Evolutionary conservation across 495 filamentous ascomycete genomes (phyloP).

Genomic region (Rhypophila decipiens): DNA sequence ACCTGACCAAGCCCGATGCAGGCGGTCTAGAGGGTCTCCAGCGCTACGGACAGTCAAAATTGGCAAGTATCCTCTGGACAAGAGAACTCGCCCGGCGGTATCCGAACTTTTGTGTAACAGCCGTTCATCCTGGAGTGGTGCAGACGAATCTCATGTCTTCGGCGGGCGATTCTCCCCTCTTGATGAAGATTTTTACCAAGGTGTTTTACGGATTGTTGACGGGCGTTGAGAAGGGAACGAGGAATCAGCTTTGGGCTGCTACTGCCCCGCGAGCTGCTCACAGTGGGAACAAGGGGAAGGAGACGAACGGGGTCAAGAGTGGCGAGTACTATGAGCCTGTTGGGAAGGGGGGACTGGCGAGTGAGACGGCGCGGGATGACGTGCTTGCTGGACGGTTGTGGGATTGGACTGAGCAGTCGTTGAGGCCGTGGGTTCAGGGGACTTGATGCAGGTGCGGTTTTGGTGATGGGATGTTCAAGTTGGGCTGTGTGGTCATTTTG

Average conservation of each 20-base stretch:
- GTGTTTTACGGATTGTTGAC: no score
- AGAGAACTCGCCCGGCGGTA: slow-evolving; percentile 52
- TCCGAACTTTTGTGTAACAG: slow-evolving; percentile 42
- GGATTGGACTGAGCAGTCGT: no score
- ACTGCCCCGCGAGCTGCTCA: no score
- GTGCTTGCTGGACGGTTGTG: slow-evolving; percentile 48
- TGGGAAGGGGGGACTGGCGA: slow-evolving; percentile 14
- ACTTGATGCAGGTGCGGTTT: no score
- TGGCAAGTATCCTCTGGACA: slow-evolving; percentile 63
- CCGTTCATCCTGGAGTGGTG: slow-evolving; percentile 65
- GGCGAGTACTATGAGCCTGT: slow-evolving; percentile 31
- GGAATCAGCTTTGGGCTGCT: slow-evolving; percentile 58
- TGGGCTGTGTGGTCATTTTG: no score
- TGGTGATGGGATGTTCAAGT: no score
- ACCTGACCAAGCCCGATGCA: slow-evolving; percentile 24
- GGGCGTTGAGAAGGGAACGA: slow-evolving; percentile 37
- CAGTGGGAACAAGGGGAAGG: no score
- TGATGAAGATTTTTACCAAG: slow-evolving; percentile 3
- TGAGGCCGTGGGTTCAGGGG: no score
- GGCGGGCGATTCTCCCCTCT: neutral
- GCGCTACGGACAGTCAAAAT: slow-evolving; percentile 61
- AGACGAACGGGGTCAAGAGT: slow-evolving; percentile 29
- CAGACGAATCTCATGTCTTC: slow-evolving; percentile 39
- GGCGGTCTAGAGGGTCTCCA: neutral
- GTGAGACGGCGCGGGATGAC: slow-evolving; percentile 35